Evolutionary conservation across 495 filamentous ascomycete genomes (phyloP).

Genomic region (Podospora comata): DNA sequence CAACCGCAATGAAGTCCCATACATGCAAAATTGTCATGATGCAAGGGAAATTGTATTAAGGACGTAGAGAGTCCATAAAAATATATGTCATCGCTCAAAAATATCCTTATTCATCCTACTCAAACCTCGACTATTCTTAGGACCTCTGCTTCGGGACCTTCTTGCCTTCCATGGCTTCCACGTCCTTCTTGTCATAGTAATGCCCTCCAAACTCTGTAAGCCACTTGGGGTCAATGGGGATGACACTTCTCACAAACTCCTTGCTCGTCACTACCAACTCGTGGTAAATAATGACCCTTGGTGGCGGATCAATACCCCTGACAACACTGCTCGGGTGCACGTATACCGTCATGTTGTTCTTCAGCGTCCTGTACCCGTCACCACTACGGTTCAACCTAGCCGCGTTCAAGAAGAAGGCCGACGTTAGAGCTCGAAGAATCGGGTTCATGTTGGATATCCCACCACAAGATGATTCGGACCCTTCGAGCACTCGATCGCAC

Average conservation of each 20-base stretch:
- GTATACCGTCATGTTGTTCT: slow-evolving; percentile 85
- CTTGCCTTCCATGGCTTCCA: slow-evolving; percentile 75
- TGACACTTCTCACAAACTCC: slow-evolving; percentile 87
- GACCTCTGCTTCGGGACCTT: slow-evolving; percentile 52
- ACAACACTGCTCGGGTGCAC: slow-evolving; percentile 83
- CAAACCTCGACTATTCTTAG: slow-evolving; percentile 15
- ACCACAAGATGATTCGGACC: slow-evolving; percentile 66
- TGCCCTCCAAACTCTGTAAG: slow-evolving; percentile 90
- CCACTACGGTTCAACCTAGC: slow-evolving; percentile 81
- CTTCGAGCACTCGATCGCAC: slow-evolving; percentile 84
- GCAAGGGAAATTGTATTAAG: not conserved
- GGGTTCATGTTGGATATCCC: slow-evolving; percentile 68
- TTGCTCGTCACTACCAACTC: slow-evolving; percentile 90
- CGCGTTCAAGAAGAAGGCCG: slow-evolving; percentile 94
- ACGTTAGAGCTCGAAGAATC: slow-evolving; percentile 82
- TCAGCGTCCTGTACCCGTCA: slow-evolving; percentile 90
- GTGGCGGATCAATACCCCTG: slow-evolving; percentile 71
- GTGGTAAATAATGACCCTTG: slow-evolving; percentile 84
- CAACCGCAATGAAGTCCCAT: too few relatives aligned
- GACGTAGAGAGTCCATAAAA: not conserved
- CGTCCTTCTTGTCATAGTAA: slow-evolving; percentile 89
- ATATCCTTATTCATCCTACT: not conserved
- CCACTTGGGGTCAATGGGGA: slow-evolving; percentile 84
- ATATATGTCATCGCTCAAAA: not conserved
- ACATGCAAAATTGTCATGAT: too few relatives aligned